Evolutionary conservation across 2,329 filamentous ascomycete species (phyloP).

Genomic region (Alternaria gansuensis): DNA sequence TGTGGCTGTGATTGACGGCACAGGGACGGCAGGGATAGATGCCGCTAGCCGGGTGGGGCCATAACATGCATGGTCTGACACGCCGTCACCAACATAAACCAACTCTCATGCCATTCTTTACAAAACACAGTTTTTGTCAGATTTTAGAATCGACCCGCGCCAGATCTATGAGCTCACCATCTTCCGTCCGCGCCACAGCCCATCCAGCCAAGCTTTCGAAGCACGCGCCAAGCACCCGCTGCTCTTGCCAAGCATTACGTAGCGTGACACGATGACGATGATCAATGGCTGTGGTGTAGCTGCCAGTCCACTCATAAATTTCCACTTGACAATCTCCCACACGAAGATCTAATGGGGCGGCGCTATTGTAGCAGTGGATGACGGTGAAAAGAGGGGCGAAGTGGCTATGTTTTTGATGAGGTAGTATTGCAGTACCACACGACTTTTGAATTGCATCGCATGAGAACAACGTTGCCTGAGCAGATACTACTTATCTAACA

Average conservation of each 20-base stretch:
- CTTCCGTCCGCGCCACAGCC: constrained; percentile 1
- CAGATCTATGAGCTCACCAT: constrained; percentile 19
- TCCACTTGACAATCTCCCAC: constrained; percentile 8
- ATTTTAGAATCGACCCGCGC: neutral
- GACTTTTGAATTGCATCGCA: neutral
- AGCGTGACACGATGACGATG: constrained; percentile 12
- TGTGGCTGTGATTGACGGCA: constrained; percentile 27
- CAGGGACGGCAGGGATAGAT: constrained; percentile 24
- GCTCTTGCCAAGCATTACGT: constrained; percentile 4
- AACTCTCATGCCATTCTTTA: neutral
- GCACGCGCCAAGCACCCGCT: constrained; percentile 12
- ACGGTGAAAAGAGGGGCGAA: constrained; percentile 8
- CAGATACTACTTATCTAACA: neutral
- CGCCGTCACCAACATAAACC: neutral
- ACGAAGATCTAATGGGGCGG: constrained; percentile 7
- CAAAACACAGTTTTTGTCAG: neutral
- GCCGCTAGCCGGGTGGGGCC: constrained; percentile 27
- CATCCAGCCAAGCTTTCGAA: constrained; percentile 9
- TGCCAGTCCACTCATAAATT: constrained; percentile 21
- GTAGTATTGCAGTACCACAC: neutral
- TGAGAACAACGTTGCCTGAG: neutral
- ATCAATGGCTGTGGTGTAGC: constrained; percentile 20
- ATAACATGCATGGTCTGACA: constrained; percentile 3
- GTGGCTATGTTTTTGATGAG: neutral
- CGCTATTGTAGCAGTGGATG: constrained; percentile 14